phyloP scores from a whole-genome alignment of 306 rosid genomes.

The Vigna nakashimae region DNA sequence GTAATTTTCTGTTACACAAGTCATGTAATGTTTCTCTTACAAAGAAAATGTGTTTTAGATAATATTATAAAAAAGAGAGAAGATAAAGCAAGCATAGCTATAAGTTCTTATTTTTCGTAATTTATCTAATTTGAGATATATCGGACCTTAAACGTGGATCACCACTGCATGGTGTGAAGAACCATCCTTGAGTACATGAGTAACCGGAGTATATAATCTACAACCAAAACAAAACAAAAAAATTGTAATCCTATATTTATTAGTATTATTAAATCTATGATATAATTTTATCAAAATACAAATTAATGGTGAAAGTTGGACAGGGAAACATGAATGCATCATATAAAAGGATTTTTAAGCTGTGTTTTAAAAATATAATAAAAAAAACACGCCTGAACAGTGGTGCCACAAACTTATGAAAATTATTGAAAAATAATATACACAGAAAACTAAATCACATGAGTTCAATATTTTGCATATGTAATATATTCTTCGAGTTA shows the following conservation, averaged over 20 bases:
- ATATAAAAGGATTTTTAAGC: background rate
- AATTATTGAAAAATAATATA: background rate
- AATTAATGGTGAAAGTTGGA: background rate
- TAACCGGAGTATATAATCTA: constrained; percentile 88
- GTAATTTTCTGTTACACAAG: background rate
- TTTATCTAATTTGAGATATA: constrained; percentile 29
- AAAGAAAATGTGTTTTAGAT: background rate
- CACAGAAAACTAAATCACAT: background rate
- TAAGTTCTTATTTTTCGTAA: background rate
- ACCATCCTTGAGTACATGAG: constrained; percentile 96
- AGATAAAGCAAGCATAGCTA: background rate
- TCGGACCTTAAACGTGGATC: constrained; percentile 85
- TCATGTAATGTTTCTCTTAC: background rate
- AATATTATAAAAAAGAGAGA: background rate
- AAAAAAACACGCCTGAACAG: background rate
- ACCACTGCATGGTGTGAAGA: constrained; percentile 87
- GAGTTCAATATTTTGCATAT: background rate
- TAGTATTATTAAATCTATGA: constrained; percentile 4
- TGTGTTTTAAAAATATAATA: background rate
- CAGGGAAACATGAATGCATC: background rate
- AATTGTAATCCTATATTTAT: background rate
- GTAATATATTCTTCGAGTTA: background rate
- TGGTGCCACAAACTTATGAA: background rate
- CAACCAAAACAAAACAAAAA: constrained; percentile 12
- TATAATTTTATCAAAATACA: too few relatives aligned